Evolutionary conservation across 1,139 yeast genomes (phyloP).

Genomic region (Blastobotrys petasosporus): DNA sequence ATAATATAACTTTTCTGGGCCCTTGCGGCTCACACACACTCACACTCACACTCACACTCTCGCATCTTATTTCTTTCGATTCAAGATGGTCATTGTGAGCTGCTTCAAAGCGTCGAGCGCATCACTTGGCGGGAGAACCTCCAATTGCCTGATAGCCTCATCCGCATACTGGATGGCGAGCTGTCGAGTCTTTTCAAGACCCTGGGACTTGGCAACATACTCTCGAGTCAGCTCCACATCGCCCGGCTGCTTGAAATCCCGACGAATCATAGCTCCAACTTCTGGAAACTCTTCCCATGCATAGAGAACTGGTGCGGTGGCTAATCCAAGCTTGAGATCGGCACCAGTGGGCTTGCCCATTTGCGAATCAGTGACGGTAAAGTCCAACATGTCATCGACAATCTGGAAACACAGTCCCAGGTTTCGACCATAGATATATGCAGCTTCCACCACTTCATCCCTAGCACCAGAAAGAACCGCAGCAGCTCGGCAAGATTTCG

Average conservation of each 20-base stretch:
- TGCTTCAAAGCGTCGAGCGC: constrained; percentile 84
- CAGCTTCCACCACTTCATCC: constrained; percentile 66
- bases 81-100: constrained; percentile 74
- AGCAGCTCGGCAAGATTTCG: constrained; percentile 90
- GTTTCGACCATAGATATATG: constrained; percentile 88
- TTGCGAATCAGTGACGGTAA: constrained; percentile 73
- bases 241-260: constrained; percentile 75
- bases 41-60: neutral
- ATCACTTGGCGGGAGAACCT: constrained; percentile 73
- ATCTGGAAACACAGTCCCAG: constrained; percentile 93
- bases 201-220: constrained; percentile 65
- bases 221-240: constrained; percentile 76
- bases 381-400: constrained; percentile 94
- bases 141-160: constrained; percentile 64
- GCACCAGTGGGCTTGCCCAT: constrained; percentile 96
- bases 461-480: constrained; percentile 88
- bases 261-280: constrained; percentile 71
- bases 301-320: constrained; percentile 92
- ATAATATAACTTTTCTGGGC: neutral
- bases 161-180: constrained; percentile 76
- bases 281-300: constrained; percentile 91
- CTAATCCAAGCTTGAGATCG: constrained; percentile 86
- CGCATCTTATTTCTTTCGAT: constrained; percentile 56
- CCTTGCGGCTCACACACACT: neutral
- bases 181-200: constrained; percentile 67